Evolutionary conservation across 2,329 filamentous ascomycete genomes (phyloP), one percentile per base, ranked within the genome.

Genomic region (Fusarium equiseti): DNA sequence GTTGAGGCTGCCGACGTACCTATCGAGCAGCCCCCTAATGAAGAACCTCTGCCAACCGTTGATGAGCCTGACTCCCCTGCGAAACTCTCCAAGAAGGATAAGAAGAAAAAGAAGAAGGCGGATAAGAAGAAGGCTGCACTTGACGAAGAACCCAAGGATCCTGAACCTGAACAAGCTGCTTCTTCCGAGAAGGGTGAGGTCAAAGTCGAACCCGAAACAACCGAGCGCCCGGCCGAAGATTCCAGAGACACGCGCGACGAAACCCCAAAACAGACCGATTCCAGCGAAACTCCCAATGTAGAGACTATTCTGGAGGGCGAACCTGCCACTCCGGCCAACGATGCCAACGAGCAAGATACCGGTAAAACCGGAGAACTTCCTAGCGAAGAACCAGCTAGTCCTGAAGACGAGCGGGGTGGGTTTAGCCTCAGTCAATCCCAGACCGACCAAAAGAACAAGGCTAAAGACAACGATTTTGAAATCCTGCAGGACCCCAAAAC

Each of bases 1-100:
- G 52, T 49, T 54, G 68, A 67, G 58, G 63, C 54, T 50, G 55
- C 46, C 54, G 63, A 70, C 32, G 57, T 10, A 53, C 24, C 60
- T 31, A 44, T 46, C 46, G 67, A 75, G 38, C 52, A 70, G 35
- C 31, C 59, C 54, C 49, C 59, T 38, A 29, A 46, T 59, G 70
- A 75, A 49, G 55, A 66, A 49, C 22, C 59, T 26, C 20, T 26
- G 11, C 48, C 59, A 16, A 59, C 58, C 38, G 53, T 63, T 31
- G 73, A 76, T 54, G 75, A 74, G 27, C 58, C 68, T 51, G 75
- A 77, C 31, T 42, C 60, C 13, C 40, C 68, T 31, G 48, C 64
- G 8, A 80, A 77, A 52, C 44, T 75, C 29, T 79, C 78, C 18
- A 79, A 80, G 69, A 81, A 79, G 61, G 77, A 79, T 4, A 80